phyloP scores from a whole-genome alignment of 139 green algal genomes.

The Chlorella vulgaris region DNA sequence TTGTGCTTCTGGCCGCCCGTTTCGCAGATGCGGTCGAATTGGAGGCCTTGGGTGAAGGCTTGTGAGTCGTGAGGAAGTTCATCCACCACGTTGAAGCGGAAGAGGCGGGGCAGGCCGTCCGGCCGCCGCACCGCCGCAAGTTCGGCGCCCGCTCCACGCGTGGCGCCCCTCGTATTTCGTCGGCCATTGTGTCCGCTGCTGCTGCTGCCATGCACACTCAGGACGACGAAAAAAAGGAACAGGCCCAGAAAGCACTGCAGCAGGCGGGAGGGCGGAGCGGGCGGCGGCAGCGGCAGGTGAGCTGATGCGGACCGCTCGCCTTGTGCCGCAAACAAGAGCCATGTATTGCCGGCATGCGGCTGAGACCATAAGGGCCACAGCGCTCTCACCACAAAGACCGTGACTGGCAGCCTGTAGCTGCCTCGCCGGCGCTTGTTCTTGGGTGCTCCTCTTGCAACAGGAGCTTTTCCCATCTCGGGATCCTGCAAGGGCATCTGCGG shows the following conservation, averaged over 20 bases:
- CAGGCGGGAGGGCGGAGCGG: not conserved
- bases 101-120: constrained; percentile 31
- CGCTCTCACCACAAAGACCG: constrained; percentile 12
- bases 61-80: constrained; percentile 75
- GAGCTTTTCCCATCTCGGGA: not conserved
- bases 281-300: not conserved
- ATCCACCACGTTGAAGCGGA: constrained; percentile 59
- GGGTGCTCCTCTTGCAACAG: not conserved
- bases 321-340: too few species aligned
- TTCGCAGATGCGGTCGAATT: constrained; percentile 67
- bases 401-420: constrained; percentile 1
- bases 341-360: too few species aligned
- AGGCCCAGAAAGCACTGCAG: constrained; percentile 32
- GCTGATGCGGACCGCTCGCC: too few species aligned
- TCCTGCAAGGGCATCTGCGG: constrained; percentile 2
- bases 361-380: too few species aligned
- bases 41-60: constrained; percentile 88
- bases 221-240: constrained; percentile 40
- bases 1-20: not conserved
- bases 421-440: not conserved
- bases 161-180: not conserved
- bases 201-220: not conserved
- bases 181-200: not conserved
- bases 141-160: not conserved
- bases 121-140: not conserved